Evolutionary conservation across 2,329 filamentous ascomycete species (phyloP).

Genomic region (Talaromyces amestolkiae): DNA sequence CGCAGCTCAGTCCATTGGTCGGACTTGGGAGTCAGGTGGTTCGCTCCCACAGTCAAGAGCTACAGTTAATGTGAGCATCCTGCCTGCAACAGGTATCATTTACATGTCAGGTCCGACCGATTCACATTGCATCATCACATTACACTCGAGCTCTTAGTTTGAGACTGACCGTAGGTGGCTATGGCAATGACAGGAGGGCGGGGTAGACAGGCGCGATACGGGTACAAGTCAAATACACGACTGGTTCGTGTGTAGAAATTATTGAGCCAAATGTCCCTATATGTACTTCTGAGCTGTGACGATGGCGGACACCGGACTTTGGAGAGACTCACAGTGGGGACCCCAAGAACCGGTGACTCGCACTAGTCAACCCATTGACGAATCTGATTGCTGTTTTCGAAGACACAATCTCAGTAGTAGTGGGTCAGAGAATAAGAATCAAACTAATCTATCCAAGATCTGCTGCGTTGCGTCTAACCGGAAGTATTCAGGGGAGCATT

Average conservation of each 20-base stretch:
- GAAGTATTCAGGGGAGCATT: neutral
- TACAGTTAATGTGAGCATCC: neutral
- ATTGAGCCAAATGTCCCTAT: neutral
- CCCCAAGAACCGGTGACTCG: neutral
- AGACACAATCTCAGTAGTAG: neutral
- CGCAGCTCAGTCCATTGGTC: neutral
- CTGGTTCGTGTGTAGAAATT: neutral
- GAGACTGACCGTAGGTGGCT: neutral
- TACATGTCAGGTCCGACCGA: neutral
- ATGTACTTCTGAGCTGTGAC: neutral
- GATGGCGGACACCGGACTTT: neutral
- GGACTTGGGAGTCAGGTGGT: neutral
- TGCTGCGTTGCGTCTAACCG: neutral
- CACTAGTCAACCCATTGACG: neutral
- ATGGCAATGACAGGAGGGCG: neutral
- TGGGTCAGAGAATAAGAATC: neutral
- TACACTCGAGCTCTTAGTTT: neutral
- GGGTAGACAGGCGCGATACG: neutral
- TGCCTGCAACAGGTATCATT: neutral
- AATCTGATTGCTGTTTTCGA: neutral
- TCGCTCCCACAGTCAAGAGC: neutral
- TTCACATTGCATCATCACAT: neutral
- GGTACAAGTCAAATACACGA: neutral
- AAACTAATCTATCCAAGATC: neutral
- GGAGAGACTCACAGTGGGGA: neutral